Evolutionary conservation across 331 rosid species (phyloP), one percentile per base, ranked within the genome.

Genomic region (Quercus tomentella): DNA sequence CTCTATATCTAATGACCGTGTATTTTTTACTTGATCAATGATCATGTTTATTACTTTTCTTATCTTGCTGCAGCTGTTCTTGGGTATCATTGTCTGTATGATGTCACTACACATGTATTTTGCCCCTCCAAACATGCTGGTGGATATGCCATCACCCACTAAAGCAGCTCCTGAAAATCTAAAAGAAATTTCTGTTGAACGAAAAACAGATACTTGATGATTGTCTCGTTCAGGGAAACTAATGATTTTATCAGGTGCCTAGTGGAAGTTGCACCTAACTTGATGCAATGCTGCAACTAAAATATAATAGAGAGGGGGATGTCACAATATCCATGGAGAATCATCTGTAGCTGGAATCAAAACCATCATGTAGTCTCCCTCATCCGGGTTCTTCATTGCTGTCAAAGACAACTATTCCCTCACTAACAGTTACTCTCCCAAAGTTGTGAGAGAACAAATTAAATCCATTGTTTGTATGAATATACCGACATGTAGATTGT

Each of bases 31-130:
- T 26, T 43, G 58, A 63, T 68, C 76, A 49, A 77, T 83, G 77
- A 58, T 33, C 70, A 35, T 72, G 51, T 66, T 75, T 51, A 33
- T 45, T 26, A 78, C 71, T 75, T 33, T 75, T 78, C 54, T 31
- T 77, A 52, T 76, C 72, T 76, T 58, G 51, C 77, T 81, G 88
- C 92, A 95, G 97, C 97, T 95, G 65, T 93, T 95, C 87, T 87
- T 95, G 82, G 99, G 99, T 52, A 91, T 95, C 73, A 74, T 88
- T 72, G 88, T 93, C 78, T 95, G 99, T 89, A 89, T 95, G 96
- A 91, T 95, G 97, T 95, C 99, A 63, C 86, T 95, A 22, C 97
- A 93, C 92, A 93, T 95, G 97, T 95, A 95, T 75, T 95, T 95
- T 89, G 93, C 99, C 74, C 99, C 97, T 37, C 88, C 89, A 33